These are phyloP conservation scores for Decorospora gaudefroyi DNA, from an alignment of 2,329 filamentous ascomycete species.

Conservation along the genomic window DNA sequence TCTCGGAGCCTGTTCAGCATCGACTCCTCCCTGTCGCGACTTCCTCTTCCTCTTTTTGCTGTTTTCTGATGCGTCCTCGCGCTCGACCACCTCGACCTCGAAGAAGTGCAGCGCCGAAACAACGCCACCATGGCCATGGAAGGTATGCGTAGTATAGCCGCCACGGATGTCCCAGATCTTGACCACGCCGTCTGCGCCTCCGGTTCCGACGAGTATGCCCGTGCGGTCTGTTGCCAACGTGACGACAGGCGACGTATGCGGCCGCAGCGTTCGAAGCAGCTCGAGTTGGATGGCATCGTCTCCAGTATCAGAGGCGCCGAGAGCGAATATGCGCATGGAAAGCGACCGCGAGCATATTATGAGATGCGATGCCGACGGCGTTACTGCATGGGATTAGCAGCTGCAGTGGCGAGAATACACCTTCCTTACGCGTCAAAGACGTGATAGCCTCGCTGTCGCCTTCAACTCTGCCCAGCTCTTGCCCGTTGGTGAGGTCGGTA, in stretches of 20 bases:
- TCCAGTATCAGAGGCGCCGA: conserved; percentile 63
- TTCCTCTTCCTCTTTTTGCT: conserved; percentile 48
- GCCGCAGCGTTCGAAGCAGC: conserved; percentile 80
- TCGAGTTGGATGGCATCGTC: conserved; percentile 64
- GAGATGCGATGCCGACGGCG: conserved; percentile 83
- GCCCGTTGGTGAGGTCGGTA: conserved; percentile 80
- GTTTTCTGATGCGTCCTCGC: conserved; percentile 50
- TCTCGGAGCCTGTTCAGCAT: conserved; percentile 49
- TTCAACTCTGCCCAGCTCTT: conserved; percentile 82
- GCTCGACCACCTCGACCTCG: conserved; percentile 63
- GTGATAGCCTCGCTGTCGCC: conserved; percentile 77
- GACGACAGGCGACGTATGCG: conserved; percentile 86
- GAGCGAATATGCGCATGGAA: conserved; percentile 87
- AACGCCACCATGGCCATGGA: conserved; percentile 88
- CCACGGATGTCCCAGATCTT: conserved; percentile 96
- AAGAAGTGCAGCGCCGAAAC: conserved; percentile 93
- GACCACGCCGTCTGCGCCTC: conserved; percentile 87
- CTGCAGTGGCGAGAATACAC: not conserved
- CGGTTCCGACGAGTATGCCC: conserved; percentile 87
- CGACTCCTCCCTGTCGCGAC: conserved; percentile 52
- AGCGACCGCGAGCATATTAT: conserved; percentile 93
- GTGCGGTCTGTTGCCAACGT: conserved; percentile 84
- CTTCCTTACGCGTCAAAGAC: conserved; percentile 64
- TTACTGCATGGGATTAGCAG: conserved; percentile 61
- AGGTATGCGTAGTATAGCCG: conserved; percentile 92